These are phyloP conservation scores for Tolypocladium nubicola DNA, from an alignment of 2,329 filamentous ascomycete species.

Conservation along the genomic window DNA sequence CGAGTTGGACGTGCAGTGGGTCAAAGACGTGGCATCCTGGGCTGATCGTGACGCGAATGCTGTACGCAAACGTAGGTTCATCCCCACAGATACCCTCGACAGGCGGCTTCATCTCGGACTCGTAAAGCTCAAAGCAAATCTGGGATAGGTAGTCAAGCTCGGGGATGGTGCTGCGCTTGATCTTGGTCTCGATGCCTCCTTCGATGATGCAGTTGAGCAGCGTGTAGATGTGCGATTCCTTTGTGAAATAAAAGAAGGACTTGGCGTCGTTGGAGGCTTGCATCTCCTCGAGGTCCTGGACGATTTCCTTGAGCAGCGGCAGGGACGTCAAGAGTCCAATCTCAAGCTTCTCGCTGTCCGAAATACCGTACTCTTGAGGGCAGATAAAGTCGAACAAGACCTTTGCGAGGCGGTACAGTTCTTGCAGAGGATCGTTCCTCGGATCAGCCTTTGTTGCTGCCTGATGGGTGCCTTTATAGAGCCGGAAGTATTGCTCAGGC, in stretches of 20 bases:
- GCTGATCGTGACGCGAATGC: constrained; percentile 89
- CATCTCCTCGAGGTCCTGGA: constrained; percentile 92
- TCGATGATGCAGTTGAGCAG: constrained; percentile 96
- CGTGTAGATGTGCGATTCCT: constrained; percentile 98
- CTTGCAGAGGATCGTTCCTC: constrained; percentile 76
- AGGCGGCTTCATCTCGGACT: constrained; percentile 65
- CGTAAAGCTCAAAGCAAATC: constrained; percentile 96
- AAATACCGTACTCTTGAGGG: constrained; percentile 95
- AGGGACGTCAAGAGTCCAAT: constrained; percentile 91
- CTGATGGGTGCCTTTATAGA: constrained; percentile 68
- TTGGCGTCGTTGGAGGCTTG: constrained; percentile 91
- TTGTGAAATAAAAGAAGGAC: constrained; percentile 98
- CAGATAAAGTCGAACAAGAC: constrained; percentile 97
- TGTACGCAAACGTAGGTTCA: constrained; percentile 77
- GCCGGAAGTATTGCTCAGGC: constrained; percentile 74
- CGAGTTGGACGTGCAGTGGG: constrained; percentile 89
- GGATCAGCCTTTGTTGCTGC: constrained; percentile 66
- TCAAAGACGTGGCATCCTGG: constrained; percentile 96
- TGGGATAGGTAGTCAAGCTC: constrained; percentile 96
- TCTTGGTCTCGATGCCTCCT: constrained; percentile 93
- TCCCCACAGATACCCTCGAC: constrained; percentile 30
- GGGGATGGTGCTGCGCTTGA: constrained; percentile 86
- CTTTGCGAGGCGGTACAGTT: constrained; percentile 89
- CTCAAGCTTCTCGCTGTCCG: constrained; percentile 92
- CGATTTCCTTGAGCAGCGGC: constrained; percentile 90